Evolutionary conservation across 1,284 basidiomycete genomes (phyloP).

Genomic region (Cryptococcus hybrid): DNA sequence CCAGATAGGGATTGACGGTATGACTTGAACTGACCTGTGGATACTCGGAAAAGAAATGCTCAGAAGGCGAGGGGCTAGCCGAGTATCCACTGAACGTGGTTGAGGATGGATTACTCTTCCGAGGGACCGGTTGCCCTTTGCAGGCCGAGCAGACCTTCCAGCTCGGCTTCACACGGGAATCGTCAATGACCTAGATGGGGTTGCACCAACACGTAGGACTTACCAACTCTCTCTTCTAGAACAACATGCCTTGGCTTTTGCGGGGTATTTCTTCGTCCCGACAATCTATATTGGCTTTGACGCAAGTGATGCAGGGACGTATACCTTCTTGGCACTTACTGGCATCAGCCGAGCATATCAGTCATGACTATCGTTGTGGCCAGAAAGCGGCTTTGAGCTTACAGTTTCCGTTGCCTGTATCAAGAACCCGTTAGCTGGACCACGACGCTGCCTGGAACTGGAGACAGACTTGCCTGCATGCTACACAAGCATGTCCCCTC

Average conservation of each 20-base stretch:
- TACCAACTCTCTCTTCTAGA: constrained; percentile 33
- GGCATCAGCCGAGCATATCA: neutral
- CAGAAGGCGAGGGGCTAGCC: neutral
- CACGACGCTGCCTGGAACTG: no score
- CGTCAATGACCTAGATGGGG: neutral
- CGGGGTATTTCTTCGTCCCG: constrained; percentile 28
- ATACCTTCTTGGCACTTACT: constrained; percentile 34
- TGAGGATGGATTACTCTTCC: neutral
- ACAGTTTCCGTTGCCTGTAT: constrained; percentile 22
- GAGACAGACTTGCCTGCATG: constrained; percentile 17
- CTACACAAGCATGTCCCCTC: constrained; percentile 31
- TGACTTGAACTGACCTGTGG: neutral
- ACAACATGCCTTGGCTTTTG: constrained; percentile 23
- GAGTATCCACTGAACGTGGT: neutral
- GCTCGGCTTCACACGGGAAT: no score
- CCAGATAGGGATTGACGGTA: neutral
- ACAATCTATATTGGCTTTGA: constrained; percentile 24
- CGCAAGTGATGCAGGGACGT: constrained; percentile 25
- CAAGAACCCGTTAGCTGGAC: neutral
- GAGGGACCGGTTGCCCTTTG: neutral
- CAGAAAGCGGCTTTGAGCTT: constrained; percentile 2
- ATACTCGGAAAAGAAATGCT: neutral
- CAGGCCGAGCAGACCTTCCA: neutral
- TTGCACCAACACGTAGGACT: constrained; percentile 1
- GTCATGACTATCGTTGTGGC: neutral